Evolutionary conservation across 2,329 filamentous ascomycete species (phyloP).

Genomic region (Fusarium oligoseptatum): DNA sequence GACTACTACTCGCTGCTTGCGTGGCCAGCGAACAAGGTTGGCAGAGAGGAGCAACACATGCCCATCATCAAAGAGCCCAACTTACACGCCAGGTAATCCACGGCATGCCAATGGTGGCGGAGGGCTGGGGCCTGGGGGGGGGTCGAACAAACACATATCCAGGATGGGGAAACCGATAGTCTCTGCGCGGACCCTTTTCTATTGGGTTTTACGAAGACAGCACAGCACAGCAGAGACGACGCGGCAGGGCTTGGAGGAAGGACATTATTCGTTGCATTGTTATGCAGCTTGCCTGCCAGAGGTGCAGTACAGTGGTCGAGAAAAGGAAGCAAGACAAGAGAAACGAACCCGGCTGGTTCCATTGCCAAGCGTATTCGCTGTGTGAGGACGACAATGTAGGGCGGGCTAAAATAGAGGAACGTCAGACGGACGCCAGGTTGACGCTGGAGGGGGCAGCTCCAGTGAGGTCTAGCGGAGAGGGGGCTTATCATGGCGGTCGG

Average conservation of each 20-base stretch:
- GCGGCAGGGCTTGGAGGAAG: conserved; percentile 1
- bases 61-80: background rate
- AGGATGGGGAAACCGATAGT: conserved; percentile 2
- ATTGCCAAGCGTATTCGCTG: conserved; percentile 15
- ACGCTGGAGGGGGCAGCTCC: conserved; percentile 8
- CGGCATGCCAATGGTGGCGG: background rate
- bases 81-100: background rate
- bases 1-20: background rate
- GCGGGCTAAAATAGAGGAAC: conserved; percentile 12
- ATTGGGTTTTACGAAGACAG: conserved; percentile 6
- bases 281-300: conserved; percentile 34
- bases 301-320: background rate
- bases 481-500: background rate
- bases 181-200: background rate
- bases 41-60: background rate
- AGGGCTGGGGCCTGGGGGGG: background rate
- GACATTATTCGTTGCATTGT: conserved; percentile 19
- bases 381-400: background rate
- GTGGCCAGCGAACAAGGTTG: background rate
- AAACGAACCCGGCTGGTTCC: conserved; percentile 5
- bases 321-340: conserved; percentile 1
- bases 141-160: background rate
- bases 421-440: conserved; percentile 40
- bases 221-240: conserved; percentile 10
- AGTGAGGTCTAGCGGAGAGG: conserved; percentile 4